Percentiles rank a stretch among this genome's conserved stretches.
Conservation (phyloP, 371 early-diverging fungal species). For the Mortierella sp. region DNA sequence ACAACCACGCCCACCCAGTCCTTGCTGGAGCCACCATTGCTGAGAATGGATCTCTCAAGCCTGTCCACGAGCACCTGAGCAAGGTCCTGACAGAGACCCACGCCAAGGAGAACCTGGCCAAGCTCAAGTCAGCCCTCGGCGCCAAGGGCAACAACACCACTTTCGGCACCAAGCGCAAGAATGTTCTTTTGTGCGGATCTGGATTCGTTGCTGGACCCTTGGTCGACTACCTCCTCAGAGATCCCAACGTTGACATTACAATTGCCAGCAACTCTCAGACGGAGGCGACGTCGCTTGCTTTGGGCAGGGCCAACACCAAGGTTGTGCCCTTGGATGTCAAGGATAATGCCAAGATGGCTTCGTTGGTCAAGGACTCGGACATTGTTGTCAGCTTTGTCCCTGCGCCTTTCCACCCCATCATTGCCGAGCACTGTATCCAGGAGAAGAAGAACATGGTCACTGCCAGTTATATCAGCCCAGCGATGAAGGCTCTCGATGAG, state of each 20-base stretch:
- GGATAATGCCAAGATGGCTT: slow-evolving; percentile 65
- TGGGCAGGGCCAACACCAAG: slow-evolving; percentile 66
- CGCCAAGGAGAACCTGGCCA: slow-evolving; percentile 44
- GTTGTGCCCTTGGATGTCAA: slow-evolving; percentile 68
- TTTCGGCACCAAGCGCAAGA: slow-evolving; percentile 58
- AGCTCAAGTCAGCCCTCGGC: slow-evolving; percentile 43
- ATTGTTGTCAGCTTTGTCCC: slow-evolving; percentile 96
- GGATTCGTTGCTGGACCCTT: slow-evolving; percentile 96
- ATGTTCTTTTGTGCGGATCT: slow-evolving; percentile 84
- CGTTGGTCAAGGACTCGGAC: slow-evolving; percentile 82
- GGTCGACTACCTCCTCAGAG: slow-evolving; percentile 81
- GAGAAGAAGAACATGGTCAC: slow-evolving; percentile 96
- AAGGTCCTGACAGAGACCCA: slow-evolving; percentile 52
- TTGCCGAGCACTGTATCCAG: slow-evolving; percentile 86
- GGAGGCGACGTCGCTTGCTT: slow-evolving; percentile 79
- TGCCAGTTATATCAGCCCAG: slow-evolving; percentile 95
- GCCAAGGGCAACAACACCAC: slow-evolving; percentile 19
- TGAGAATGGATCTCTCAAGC: slow-evolving; percentile 73
- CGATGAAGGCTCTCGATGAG: slow-evolving; percentile 84
- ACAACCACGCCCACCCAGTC: slow-evolving; percentile 76
- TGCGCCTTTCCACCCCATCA: slow-evolving; percentile 90
- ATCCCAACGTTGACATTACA: slow-evolving; percentile 77
- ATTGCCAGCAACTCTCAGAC: slow-evolving; percentile 84
- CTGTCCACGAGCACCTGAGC: slow-evolving; percentile 66
- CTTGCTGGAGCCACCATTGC: slow-evolving; percentile 87